Conservation (phyloP, 116 monocot species). For the Papilionanthe hybrid region DNA sequence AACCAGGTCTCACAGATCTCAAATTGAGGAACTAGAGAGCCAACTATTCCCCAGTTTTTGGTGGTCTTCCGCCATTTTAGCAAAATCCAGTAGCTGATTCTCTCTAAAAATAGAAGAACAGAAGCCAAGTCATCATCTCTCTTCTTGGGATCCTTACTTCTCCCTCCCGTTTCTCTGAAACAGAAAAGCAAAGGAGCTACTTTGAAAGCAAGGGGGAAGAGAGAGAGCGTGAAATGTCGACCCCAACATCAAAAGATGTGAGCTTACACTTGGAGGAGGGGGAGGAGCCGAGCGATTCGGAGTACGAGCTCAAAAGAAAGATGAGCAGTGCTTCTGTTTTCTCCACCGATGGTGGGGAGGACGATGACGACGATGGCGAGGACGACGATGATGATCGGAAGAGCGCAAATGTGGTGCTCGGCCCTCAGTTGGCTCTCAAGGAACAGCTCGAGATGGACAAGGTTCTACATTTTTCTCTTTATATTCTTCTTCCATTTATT, state of each 20-base stretch:
- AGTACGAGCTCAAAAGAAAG: constrained; percentile 19
- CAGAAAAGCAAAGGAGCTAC: background rate
- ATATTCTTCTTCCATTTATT: background rate
- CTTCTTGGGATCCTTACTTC: background rate
- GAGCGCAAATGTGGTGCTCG: constrained; percentile 11
- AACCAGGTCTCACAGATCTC: background rate
- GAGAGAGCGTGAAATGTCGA: constrained; percentile 1
- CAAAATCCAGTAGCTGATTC: background rate
- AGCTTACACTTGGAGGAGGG: background rate
- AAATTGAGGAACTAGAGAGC: background rate
- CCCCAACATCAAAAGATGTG: background rate
- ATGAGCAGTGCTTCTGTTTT: constrained; percentile 11
- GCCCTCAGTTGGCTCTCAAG: constrained; percentile 56
- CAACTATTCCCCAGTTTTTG: background rate
- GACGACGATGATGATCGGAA: constrained; percentile 27
- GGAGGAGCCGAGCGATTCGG: constrained; percentile 10
- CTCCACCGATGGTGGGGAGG: constrained; percentile 14
- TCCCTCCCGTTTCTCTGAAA: background rate
- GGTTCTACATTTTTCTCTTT: constrained; percentile 16
- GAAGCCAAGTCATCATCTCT: background rate
- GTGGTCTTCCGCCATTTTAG: constrained; percentile 3
- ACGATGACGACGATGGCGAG: constrained; percentile 24
- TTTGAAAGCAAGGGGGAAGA: background rate
- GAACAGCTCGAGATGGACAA: constrained; percentile 59
- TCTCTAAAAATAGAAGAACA: background rate